Percentiles rank a stretch among this genome's conserved stretches.
These are phyloP conservation scores for Limtongia smithiae DNA, from an alignment of 805 yeast species.

Conservation along the genomic window DNA sequence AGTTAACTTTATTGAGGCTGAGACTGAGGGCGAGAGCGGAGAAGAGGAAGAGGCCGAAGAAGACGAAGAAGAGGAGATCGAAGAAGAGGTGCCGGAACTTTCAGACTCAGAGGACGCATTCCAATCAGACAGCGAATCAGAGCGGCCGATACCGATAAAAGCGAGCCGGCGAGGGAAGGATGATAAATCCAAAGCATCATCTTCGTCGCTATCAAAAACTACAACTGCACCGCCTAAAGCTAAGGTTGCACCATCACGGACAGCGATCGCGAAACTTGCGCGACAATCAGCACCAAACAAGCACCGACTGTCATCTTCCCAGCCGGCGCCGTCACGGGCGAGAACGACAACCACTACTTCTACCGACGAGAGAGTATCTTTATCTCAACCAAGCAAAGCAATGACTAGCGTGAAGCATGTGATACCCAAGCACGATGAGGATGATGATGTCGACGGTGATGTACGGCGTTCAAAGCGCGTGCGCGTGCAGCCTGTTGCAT, in stretches of 20 bases:
- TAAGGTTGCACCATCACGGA: too few relatives aligned
- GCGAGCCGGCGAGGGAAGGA: too few relatives aligned
- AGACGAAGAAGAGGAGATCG: constrained; percentile 4
- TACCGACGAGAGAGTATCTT: too few relatives aligned
- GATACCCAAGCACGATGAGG: constrained; percentile 3
- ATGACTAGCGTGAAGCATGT: background rate
- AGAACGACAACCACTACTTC: too few relatives aligned
- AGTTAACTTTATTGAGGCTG: background rate
- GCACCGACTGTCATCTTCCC: too few relatives aligned
- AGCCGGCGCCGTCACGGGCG: too few relatives aligned
- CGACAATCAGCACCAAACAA: too few relatives aligned
- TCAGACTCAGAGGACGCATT: background rate
- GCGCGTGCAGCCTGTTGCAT: constrained; percentile 67
- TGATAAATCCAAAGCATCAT: background rate
- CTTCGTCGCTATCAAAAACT: background rate
- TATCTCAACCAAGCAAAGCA: background rate
- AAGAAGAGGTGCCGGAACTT: background rate
- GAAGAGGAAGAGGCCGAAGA: background rate
- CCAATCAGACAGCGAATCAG: too few relatives aligned
- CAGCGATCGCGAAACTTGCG: too few relatives aligned
- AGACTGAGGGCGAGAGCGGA: background rate
- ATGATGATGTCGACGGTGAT: constrained; percentile 1
- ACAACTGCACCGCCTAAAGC: background rate
- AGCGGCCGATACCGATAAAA: too few relatives aligned
- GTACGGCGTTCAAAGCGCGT: constrained; percentile 61